Evolutionary conservation across 768 basidiomycete species (phyloP), one percentile per base, ranked within the genome.

Genomic region (Pulveroboletus ravenelii): DNA sequence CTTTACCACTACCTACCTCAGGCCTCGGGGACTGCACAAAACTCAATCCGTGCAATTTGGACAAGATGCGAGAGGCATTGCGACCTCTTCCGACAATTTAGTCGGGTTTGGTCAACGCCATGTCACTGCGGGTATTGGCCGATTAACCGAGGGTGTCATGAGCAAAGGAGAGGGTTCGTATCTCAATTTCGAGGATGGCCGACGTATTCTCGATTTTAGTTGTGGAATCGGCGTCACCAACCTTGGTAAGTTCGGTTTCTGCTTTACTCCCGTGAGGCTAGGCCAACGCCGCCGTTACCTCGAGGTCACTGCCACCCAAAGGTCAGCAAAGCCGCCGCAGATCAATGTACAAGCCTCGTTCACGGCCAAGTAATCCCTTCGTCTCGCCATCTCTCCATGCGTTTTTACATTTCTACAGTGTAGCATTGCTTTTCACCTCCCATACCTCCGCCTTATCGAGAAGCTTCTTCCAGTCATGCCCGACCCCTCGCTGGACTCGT

Each of bases 381-480:
- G 14, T 41, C 18, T 37, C 14, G 18, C 17, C 12, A 25, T 13
- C 29, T 46, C 45, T 17, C 17, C 15, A 14, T 30, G 36, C 41
- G 29, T 48, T 13, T 20, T n/a, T 12, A 14, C 12, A 32, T 34
- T 20, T n/a, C 60, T 27, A 27, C 43, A 94, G 89, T 89, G 89
- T 69, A 89, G 88, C 72, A 91, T 96, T 60, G 87, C 85, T 6
- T 87, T 90, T 74, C 84, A 90, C 59, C 81, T 78, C 55, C 90
- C 93, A 0, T 93, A 95, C 69, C 78, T 96, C 17, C 77, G 82
- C 44, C 87, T 97, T 59, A 87, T 97, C 62, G 80, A 95, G 66
- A 79, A 79, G 48, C 78, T 97, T 7, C 71, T 95, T 12, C 89
- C 93, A 0, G 71, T 87, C 51, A 93, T 98, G 93, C 94, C 94